Percentiles rank a stretch among this genome's conserved stretches.
Conservation (phyloP, 805 yeast species). For the Wickerhamomyces alni region DNA sequence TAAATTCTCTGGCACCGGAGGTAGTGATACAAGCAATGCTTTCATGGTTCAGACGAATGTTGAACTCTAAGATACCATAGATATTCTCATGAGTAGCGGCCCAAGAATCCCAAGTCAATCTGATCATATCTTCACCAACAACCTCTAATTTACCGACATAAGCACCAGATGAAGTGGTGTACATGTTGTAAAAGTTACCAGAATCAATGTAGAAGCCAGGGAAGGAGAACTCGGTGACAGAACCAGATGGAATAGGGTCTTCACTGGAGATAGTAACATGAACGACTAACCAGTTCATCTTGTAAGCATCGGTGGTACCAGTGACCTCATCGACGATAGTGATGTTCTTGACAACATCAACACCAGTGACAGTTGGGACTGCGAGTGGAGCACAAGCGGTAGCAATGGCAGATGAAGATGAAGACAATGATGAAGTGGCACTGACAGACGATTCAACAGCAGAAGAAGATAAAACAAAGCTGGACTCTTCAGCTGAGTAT, state of each 20-base stretch:
- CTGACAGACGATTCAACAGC: no score
- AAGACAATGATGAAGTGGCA: not conserved
- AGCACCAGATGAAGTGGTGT: not conserved
- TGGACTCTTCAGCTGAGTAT: no score
- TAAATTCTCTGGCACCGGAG: conserved; percentile 1
- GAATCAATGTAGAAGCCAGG: conserved; percentile 3
- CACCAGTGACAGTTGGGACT: conserved; percentile 4
- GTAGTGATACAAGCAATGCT: not conserved
- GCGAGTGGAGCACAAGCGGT: not conserved
- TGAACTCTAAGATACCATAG: conserved; percentile 2
- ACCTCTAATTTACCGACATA: not conserved
- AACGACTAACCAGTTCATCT: conserved; percentile 3
- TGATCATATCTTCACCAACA: not conserved
- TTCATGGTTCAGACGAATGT: conserved; percentile 2
- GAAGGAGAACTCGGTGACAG: conserved; percentile 3
- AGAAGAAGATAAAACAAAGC: no score
- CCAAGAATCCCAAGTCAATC: conserved; percentile 3
- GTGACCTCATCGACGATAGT: conserved; percentile 2
- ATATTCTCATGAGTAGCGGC: conserved; percentile 4
- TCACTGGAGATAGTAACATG: conserved; percentile 1
- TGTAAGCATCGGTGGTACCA: not conserved
- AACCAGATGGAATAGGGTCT: conserved; percentile 3
- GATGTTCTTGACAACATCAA: conserved; percentile 2
- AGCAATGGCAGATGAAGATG: not conserved
- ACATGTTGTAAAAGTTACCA: not conserved